Conservation (phyloP, 768 basidiomycete genomes). For the Tylopilus sp. region DNA sequence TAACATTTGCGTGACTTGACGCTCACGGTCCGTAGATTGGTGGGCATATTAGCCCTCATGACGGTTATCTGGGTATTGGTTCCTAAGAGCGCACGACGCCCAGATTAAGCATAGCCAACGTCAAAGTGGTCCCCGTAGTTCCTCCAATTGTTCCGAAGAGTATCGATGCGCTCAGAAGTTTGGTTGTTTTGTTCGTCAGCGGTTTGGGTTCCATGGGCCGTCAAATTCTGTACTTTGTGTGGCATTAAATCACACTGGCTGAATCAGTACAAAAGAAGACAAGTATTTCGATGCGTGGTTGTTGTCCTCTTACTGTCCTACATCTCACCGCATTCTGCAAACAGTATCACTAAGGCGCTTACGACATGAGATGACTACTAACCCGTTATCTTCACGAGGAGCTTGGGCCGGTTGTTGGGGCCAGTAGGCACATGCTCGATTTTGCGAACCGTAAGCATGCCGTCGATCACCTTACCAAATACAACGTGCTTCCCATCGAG, state of each 20-base stretch:
- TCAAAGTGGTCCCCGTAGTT: neutral
- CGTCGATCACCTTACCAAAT: slow-evolving; percentile 87
- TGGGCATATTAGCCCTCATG: slow-evolving; percentile 40
- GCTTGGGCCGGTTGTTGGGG: slow-evolving; percentile 84
- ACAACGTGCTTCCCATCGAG: slow-evolving; percentile 94
- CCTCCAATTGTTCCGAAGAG: neutral
- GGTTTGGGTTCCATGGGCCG: neutral
- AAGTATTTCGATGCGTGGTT: neutral
- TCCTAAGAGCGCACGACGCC: slow-evolving; percentile 20
- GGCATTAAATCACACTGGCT: neutral
- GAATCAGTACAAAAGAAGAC: neutral
- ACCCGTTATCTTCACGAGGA: slow-evolving; percentile 87
- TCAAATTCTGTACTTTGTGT: neutral
- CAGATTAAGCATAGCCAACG: slow-evolving; percentile 1
- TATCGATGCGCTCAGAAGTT: neutral
- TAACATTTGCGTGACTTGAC: neutral
- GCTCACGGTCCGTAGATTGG: slow-evolving; percentile 10
- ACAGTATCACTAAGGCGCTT: neutral
- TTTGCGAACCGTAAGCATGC: slow-evolving; percentile 93
- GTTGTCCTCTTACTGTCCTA: slow-evolving; percentile 23
- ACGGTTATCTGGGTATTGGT: slow-evolving; percentile 38
- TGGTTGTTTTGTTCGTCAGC: neutral
- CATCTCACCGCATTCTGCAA: slow-evolving; percentile 58
- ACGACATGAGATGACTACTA: slow-evolving; percentile 15
- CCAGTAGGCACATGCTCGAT: slow-evolving; percentile 95